Evolutionary conservation across 2,329 filamentous ascomycete genomes (phyloP).

Genomic region (Nectriaceae sp.): DNA sequence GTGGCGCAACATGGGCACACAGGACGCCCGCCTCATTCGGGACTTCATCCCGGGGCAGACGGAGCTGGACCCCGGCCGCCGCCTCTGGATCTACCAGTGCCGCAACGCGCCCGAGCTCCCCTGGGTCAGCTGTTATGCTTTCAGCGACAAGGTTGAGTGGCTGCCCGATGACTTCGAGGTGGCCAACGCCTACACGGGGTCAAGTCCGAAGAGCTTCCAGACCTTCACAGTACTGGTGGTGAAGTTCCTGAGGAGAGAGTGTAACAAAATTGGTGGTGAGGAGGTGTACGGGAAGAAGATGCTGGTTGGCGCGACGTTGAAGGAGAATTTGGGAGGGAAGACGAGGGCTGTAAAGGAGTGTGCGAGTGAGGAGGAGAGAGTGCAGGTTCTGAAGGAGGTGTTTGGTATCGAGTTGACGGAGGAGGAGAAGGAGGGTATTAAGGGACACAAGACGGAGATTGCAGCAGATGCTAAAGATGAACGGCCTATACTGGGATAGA

Average conservation of each 20-base stretch:
- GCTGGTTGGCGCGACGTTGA: conserved; percentile 52
- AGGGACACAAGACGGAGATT: conserved; percentile 50
- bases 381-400: conserved; percentile 50
- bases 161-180: conserved; percentile 60
- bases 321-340: conserved; percentile 53
- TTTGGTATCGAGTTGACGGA: conserved; percentile 54
- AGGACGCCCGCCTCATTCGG: conserved; percentile 56
- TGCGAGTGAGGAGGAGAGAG: conserved; percentile 53
- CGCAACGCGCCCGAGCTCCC: conserved; percentile 46
- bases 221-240: conserved; percentile 53
- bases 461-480: too few relatives aligned
- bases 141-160: conserved; percentile 64
- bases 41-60: conserved; percentile 50
- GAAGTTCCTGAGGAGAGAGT: conserved; percentile 51
- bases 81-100: conserved; percentile 66
- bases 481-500: too few relatives aligned
- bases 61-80: conserved; percentile 38
- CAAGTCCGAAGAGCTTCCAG: conserved; percentile 52
- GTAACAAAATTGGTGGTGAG: conserved; percentile 42
- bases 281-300: conserved; percentile 55
- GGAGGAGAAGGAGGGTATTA: conserved; percentile 53
- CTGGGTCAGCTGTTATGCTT: conserved; percentile 66
- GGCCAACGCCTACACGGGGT: conserved; percentile 59
- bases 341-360: conserved; percentile 49
- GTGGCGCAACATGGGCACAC: conserved; percentile 53